These are phyloP conservation scores for Sequoia sempervirens DNA, from an alignment of 75 land plant species.

Conservation along the genomic window DNA sequence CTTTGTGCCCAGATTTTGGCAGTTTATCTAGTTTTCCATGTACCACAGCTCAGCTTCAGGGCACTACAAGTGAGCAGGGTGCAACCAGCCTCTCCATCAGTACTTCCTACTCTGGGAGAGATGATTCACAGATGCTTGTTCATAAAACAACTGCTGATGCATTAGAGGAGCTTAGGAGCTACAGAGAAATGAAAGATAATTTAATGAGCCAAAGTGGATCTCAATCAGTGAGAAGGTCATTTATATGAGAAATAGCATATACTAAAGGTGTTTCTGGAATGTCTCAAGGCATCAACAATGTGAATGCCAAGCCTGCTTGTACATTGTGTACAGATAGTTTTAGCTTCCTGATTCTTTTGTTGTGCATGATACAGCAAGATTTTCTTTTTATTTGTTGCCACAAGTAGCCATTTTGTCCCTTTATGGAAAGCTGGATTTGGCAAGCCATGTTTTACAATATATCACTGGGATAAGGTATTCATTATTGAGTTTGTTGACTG, in stretches of 20 bases:
- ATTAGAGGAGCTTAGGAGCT: constrained; percentile 70
- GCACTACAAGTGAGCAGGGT: constrained; percentile 12
- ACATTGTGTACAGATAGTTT: constrained; percentile 8
- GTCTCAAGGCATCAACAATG: neutral
- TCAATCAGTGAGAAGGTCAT: neutral
- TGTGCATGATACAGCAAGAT: neutral
- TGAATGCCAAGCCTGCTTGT: neutral
- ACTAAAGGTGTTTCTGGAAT: neutral
- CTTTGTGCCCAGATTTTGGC: constrained; percentile 54
- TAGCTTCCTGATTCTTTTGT: neutral
- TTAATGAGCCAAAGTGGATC: constrained; percentile 29
- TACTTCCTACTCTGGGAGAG: constrained; percentile 1
- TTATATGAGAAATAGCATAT: neutral
- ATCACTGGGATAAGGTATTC: neutral
- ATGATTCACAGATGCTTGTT: constrained; percentile 20
- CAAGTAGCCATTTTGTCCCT: neutral
- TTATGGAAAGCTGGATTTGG: neutral
- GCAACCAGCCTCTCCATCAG: constrained; percentile 17
- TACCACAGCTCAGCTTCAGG: constrained; percentile 13
- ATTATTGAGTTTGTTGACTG: neutral
- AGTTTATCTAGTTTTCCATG: constrained; percentile 23
- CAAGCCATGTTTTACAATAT: neutral
- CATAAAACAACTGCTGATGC: constrained; percentile 72
- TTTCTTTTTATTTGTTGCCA: neutral
- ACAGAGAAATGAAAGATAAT: constrained; percentile 67